A percentile compares a stretch with the other conserved stretches of the same genome.
Conservation (phyloP, 345 rosid genomes). For the Murraya koenigii region DNA sequence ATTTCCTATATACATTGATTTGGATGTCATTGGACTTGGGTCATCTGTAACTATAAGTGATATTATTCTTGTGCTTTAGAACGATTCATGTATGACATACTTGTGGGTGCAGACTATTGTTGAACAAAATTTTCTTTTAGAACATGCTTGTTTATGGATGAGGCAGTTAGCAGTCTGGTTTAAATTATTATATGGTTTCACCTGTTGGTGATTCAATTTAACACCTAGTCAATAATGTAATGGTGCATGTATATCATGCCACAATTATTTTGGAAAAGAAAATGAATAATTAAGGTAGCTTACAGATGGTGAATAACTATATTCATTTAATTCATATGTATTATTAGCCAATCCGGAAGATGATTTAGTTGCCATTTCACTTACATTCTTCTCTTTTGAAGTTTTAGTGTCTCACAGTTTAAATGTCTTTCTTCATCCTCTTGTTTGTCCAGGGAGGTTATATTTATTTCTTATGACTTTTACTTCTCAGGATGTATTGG, state of each 20-base stretch:
- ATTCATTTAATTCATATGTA: not conserved
- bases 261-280: not conserved
- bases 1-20: not conserved
- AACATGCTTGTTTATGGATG: not conserved
- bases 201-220: not conserved
- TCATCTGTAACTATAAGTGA: not conserved
- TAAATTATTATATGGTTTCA: not conserved
- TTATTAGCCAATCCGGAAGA: not conserved
- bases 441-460: not conserved
- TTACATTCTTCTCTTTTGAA: not conserved
- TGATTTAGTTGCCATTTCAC: not conserved
- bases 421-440: not conserved
- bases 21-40: not conserved
- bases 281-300: not conserved
- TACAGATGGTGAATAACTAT: not conserved
- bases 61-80: not conserved
- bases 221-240: not conserved
- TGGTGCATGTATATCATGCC: not conserved
- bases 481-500: slow-evolving; percentile 34
- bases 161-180: not conserved
- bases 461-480: not conserved
- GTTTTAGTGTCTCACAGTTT: not conserved
- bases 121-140: not conserved
- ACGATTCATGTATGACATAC: not conserved
- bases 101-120: not conserved